phyloP scores from a whole-genome alignment of 2,329 filamentous ascomycete genomes.

The Xylariaceae sp. region DNA sequence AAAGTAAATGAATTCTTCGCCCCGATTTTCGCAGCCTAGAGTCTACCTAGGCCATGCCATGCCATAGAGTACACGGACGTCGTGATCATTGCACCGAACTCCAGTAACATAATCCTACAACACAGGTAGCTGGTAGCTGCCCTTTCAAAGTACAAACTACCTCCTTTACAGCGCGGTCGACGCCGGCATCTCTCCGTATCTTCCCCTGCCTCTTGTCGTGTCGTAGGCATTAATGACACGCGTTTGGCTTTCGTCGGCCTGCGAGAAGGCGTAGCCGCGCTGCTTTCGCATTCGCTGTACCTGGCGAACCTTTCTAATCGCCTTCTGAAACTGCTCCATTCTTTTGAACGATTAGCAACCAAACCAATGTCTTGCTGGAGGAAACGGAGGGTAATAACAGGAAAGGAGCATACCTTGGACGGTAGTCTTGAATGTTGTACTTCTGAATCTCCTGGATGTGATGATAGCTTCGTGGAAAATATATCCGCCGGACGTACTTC shows the following conservation, averaged over 20 bases:
- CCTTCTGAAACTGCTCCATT: slow-evolving; percentile 99
- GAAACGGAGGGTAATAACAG: not conserved
- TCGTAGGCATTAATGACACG: slow-evolving; percentile 95
- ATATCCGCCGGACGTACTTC: slow-evolving; percentile 98
- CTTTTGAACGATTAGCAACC: slow-evolving; percentile 41
- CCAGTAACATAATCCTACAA: slow-evolving; percentile 20
- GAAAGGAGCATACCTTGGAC: slow-evolving; percentile 64
- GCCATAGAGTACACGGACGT: slow-evolving; percentile 19
- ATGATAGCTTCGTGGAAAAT: slow-evolving; percentile 90
- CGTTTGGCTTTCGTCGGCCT: slow-evolving; percentile 94
- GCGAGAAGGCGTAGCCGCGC: slow-evolving; percentile 95
- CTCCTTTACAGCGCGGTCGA: slow-evolving; percentile 27
- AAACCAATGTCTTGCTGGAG: not conserved
- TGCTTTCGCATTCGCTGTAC: slow-evolving; percentile 99
- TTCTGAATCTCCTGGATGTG: slow-evolving; percentile 99
- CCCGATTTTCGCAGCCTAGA: slow-evolving; percentile 10
- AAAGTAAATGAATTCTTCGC: slow-evolving; percentile 15
- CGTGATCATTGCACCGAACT: slow-evolving; percentile 21
- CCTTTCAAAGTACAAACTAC: slow-evolving; percentile 19
- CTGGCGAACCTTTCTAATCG: slow-evolving; percentile 95
- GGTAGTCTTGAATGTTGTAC: slow-evolving; percentile 98
- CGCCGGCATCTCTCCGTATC: slow-evolving; percentile 87
- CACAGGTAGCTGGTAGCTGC: slow-evolving; percentile 6
- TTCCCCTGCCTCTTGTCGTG: slow-evolving; percentile 84
- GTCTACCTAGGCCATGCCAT: slow-evolving; percentile 12